Conservation (phyloP, 1,139 yeast genomes). For the Scheffersomyces parashehatae region DNA sequence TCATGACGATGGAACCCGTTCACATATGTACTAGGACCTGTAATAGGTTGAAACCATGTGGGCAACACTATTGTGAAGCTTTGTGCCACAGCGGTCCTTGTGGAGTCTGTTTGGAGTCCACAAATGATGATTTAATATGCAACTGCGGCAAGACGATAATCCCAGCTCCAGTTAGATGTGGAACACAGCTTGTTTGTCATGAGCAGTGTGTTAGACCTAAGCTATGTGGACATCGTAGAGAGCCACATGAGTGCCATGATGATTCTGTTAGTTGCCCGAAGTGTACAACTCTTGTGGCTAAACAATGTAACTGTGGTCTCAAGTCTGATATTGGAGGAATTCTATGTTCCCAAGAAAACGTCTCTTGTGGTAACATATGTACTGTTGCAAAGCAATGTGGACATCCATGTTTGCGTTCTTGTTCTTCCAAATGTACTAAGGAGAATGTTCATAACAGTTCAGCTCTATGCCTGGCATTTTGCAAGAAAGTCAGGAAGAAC, state of each 20-base stretch:
- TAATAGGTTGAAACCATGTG: slow-evolving; percentile 67
- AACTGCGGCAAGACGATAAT: slow-evolving; percentile 82
- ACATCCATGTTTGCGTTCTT: slow-evolving; percentile 66
- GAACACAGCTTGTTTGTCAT: slow-evolving; percentile 70
- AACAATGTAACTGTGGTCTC: slow-evolving; percentile 72
- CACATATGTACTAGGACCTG: slow-evolving; percentile 80
- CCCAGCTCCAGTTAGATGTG: slow-evolving; percentile 89
- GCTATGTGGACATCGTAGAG: slow-evolving; percentile 74
- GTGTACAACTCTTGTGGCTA: slow-evolving; percentile 68
- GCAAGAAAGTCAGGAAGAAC: slow-evolving; percentile 48
- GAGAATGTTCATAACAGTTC: slow-evolving; percentile 34
- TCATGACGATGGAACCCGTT: slow-evolving; percentile 66
- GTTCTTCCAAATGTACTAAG: slow-evolving; percentile 44
- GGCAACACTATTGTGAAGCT: slow-evolving; percentile 69
- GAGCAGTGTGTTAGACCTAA: slow-evolving; percentile 65
- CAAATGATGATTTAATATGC: slow-evolving; percentile 79
- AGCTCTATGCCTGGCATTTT: slow-evolving; percentile 51
- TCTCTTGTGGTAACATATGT: slow-evolving; percentile 75
- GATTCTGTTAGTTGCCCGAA: slow-evolving; percentile 67
- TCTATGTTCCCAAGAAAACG: slow-evolving; percentile 67
- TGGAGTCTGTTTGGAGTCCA: slow-evolving; percentile 80
- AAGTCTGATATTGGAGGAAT: slow-evolving; percentile 56
- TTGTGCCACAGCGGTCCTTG: slow-evolving; percentile 86
- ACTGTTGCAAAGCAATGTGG: slow-evolving; percentile 60
- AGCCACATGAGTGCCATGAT: slow-evolving; percentile 75